phyloP scores from a whole-genome alignment of 345 rosid genomes.

The Theobroma cacao region DNA sequence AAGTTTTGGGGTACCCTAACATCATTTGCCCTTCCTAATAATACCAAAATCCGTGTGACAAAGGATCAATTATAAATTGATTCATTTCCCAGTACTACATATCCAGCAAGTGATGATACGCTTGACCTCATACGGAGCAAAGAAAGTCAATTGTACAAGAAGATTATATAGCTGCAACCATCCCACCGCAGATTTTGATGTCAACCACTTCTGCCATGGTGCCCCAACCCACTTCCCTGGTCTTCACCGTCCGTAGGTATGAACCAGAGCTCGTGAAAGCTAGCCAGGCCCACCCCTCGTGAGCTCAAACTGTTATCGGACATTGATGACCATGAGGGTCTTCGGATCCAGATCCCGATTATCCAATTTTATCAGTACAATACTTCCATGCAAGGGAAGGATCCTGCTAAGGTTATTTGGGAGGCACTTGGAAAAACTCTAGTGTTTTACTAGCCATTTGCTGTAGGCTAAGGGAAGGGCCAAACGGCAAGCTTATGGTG shows the following conservation, averaged over 20 bases:
- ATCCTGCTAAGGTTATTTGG: slow-evolving; percentile 25
- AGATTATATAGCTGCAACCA: no score
- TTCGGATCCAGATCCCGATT: slow-evolving; percentile 23
- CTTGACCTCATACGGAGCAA: no score
- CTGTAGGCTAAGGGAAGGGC: slow-evolving; percentile 34
- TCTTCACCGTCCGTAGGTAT: slow-evolving; percentile 26
- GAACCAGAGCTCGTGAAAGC: slow-evolving; percentile 31
- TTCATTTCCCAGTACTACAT: no score
- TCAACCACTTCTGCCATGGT: no score
- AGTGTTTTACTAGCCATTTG: slow-evolving; percentile 30
- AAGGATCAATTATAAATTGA: no score
- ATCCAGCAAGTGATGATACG: no score
- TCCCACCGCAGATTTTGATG: no score
- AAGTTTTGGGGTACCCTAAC: no score
- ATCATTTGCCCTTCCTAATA: no score
- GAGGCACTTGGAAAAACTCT: slow-evolving; percentile 25
- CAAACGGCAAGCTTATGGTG: slow-evolving; percentile 25
- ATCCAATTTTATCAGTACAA: slow-evolving; percentile 28
- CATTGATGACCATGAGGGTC: slow-evolving; percentile 41
- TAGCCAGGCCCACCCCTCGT: slow-evolving; percentile 35
- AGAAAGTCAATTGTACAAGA: no score
- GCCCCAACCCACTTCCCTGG: no score
- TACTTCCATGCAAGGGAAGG: slow-evolving; percentile 7
- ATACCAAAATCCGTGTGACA: no score
- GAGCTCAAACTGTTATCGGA: slow-evolving; percentile 35